Evolutionary conservation across 257 asterid species (phyloP).

Genomic region (Mitragyna speciosa): DNA sequence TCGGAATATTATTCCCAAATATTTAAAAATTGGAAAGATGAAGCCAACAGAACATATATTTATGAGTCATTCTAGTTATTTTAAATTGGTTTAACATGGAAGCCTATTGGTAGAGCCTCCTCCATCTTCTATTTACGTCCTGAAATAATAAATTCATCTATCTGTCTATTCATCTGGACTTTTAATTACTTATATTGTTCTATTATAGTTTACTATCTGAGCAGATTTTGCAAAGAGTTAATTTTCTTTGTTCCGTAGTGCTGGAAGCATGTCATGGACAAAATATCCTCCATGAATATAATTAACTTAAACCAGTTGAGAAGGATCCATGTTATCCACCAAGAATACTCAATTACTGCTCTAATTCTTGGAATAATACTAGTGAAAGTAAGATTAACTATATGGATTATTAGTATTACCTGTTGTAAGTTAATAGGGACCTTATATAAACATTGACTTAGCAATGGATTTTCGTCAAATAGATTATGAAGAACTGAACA

Average conservation of each 20-base stretch:
- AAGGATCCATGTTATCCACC: background rate
- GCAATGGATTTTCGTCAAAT: background rate
- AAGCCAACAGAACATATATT: background rate
- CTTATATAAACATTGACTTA: background rate
- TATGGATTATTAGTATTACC: too few species aligned
- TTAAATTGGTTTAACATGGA: background rate
- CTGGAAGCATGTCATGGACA: background rate
- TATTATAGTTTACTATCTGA: too few species aligned
- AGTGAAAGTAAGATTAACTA: background rate
- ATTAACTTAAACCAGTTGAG: too few species aligned
- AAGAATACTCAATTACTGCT: background rate
- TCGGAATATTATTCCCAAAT: background rate
- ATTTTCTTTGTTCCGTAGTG: background rate
- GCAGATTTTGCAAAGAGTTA: background rate
- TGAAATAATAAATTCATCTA: background rate
- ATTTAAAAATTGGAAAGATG: background rate
- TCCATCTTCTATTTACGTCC: too few species aligned
- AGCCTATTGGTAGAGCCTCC: background rate
- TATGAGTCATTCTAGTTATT: background rate
- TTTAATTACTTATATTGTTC: too few species aligned
- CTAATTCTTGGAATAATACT: too few species aligned
- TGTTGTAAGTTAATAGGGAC: background rate
- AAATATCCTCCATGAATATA: too few species aligned
- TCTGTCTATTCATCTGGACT: background rate
- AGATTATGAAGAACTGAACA: background rate